A percentile compares a stretch with the other conserved stretches of the same genome.
These are phyloP conservation scores for Coemansia sp. DNA, from an alignment of 192 early-diverging fungal genomes.

Conservation along the genomic window DNA sequence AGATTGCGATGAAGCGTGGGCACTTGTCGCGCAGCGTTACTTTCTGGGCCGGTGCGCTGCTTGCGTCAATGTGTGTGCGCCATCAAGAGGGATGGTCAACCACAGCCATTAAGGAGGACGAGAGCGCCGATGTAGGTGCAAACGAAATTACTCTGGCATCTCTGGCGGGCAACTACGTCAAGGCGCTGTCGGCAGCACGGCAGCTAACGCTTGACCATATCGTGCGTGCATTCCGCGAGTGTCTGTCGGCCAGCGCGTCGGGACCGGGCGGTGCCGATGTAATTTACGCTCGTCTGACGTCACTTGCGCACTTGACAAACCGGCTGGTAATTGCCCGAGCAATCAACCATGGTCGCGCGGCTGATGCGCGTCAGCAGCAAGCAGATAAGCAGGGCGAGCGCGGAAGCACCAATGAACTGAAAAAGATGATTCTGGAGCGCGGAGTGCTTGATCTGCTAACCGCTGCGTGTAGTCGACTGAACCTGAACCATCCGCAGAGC, in stretches of 20 bases:
- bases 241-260: slow-evolving; percentile 33
- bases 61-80: slow-evolving; percentile 56
- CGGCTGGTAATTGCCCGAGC: slow-evolving; percentile 50
- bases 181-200: slow-evolving; percentile 33
- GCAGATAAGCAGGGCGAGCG: slow-evolving; percentile 8
- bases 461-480: slow-evolving; percentile 76
- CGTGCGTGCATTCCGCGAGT: slow-evolving; percentile 53
- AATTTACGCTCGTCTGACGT: slow-evolving; percentile 47
- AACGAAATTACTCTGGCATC: slow-evolving; percentile 31
- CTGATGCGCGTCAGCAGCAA: slow-evolving; percentile 1
- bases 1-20: slow-evolving; percentile 55
- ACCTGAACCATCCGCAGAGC: slow-evolving; percentile 86
- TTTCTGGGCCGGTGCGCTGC: slow-evolving; percentile 65
- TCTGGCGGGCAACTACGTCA: slow-evolving; percentile 39
- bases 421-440: slow-evolving; percentile 83
- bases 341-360: slow-evolving; percentile 30
- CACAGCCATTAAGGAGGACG: slow-evolving; percentile 7
- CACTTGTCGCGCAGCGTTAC: slow-evolving; percentile 61
- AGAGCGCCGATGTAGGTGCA: not conserved
- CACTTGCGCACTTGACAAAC: slow-evolving; percentile 44
- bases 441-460: slow-evolving; percentile 79
- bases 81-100: slow-evolving; percentile 47
- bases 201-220: slow-evolving; percentile 50
- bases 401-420: slow-evolving; percentile 40
- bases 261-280: slow-evolving; percentile 30